Percentiles rank a stretch among this genome's conserved stretches.
Evolutionary conservation across 345 rosid genomes (phyloP).

Genomic region (Gossypium australe): DNA sequence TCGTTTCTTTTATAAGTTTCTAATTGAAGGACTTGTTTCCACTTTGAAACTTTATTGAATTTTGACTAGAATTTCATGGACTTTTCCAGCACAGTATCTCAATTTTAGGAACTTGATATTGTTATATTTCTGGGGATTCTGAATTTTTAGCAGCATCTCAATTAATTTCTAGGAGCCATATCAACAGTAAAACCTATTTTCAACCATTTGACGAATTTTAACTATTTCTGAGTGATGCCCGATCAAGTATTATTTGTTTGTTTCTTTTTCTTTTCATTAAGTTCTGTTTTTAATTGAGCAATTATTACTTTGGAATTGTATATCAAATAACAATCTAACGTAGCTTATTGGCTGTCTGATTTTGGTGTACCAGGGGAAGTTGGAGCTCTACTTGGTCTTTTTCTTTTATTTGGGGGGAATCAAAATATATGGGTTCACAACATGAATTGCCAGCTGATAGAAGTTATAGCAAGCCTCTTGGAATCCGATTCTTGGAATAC

Average conservation of each 20-base stretch:
- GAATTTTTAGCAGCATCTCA: background rate
- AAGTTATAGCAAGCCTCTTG: conserved; percentile 45
- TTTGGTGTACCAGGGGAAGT: conserved; percentile 12
- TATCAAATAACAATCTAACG: background rate
- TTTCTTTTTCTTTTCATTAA: background rate
- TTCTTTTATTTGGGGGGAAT: background rate
- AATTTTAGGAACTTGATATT: background rate
- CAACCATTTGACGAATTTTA: background rate
- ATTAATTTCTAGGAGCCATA: no score
- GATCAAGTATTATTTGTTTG: background rate
- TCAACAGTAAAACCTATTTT: background rate
- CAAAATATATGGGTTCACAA: conserved; percentile 46
- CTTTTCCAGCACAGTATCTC: background rate
- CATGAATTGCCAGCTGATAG: conserved; percentile 22
- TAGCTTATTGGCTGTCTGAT: conserved; percentile 4
- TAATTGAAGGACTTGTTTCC: background rate
- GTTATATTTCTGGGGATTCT: background rate
- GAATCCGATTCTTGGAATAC: conserved; percentile 53
- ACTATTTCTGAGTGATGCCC: background rate
- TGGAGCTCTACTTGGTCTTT: background rate
- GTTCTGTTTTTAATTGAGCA: background rate
- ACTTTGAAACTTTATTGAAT: background rate
- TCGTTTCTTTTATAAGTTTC: background rate
- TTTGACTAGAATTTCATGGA: background rate
- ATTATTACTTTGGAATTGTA: background rate